These are phyloP conservation scores for Epichloe elymi DNA, from an alignment of 2,329 filamentous ascomycete species.

Conservation along the genomic window DNA sequence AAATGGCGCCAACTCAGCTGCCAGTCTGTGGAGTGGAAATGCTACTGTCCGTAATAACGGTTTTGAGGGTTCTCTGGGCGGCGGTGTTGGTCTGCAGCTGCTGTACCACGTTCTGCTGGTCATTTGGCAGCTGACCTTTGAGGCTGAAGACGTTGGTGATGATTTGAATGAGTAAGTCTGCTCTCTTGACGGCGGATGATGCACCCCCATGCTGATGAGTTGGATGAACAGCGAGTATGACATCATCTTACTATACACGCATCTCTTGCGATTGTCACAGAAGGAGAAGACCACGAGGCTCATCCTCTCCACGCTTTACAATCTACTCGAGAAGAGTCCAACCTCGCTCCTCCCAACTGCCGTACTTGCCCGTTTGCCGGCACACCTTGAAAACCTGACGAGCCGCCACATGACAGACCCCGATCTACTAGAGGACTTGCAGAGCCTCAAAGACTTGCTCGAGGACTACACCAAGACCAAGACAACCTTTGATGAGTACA, in stretches of 20 bases:
- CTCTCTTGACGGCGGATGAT: neutral
- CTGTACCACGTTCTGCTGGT: slow-evolving; percentile 90
- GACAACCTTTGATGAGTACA: slow-evolving; percentile 78
- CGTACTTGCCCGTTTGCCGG: slow-evolving; percentile 69
- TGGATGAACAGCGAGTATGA: slow-evolving; percentile 65
- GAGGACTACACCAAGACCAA: slow-evolving; percentile 58
- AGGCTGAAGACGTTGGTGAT: slow-evolving; percentile 57
- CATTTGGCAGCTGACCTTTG: slow-evolving; percentile 94
- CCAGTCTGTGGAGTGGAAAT: slow-evolving; percentile 48
- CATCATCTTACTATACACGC: slow-evolving; percentile 81
- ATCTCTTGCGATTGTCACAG: slow-evolving; percentile 79
- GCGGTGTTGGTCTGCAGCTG: slow-evolving; percentile 81
- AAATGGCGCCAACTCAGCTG: slow-evolving; percentile 49
- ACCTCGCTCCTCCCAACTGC: slow-evolving; percentile 70
- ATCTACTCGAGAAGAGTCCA: slow-evolving; percentile 60
- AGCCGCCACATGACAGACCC: slow-evolving; percentile 50
- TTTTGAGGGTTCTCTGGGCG: slow-evolving; percentile 51
- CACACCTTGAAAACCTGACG: slow-evolving; percentile 48
- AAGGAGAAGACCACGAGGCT: slow-evolving; percentile 97
- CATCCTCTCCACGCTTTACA: slow-evolving; percentile 76
- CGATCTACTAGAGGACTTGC: slow-evolving; percentile 50
- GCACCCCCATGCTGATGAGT: neutral
- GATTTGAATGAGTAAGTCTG: slow-evolving; percentile 71
- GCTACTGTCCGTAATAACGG: slow-evolving; percentile 43
- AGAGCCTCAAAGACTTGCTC: slow-evolving; percentile 46